phyloP scores from a whole-genome alignment of 805 yeast species.

The Peterozyma toletana region DNA sequence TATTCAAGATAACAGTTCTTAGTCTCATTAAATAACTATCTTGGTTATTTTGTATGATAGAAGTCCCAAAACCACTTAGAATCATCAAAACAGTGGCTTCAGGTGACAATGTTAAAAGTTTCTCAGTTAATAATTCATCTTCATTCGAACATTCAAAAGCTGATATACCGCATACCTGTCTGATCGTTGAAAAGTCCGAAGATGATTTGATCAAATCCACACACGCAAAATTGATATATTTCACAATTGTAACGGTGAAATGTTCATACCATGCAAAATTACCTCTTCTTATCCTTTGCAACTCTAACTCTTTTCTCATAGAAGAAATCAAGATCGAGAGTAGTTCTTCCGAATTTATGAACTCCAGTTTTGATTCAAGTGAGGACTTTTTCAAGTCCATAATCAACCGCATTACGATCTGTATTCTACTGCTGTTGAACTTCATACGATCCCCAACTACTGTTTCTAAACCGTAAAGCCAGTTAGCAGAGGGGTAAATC shows the following conservation, averaged over 20 bases:
- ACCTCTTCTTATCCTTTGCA: background rate
- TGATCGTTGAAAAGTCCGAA: constrained; percentile 2
- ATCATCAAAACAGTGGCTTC: background rate
- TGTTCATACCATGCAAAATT: constrained; percentile 5
- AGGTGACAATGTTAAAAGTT: background rate
- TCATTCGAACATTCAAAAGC: background rate
- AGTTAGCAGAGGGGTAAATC: background rate
- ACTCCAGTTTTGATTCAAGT: background rate
- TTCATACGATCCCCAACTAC: background rate
- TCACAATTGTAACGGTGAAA: constrained; percentile 5
- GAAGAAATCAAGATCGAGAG: constrained; percentile 1
- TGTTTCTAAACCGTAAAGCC: background rate
- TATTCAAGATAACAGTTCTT: no score
- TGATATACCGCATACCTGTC: constrained; percentile 1
- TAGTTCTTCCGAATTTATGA: background rate
- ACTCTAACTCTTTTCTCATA: constrained; percentile 2
- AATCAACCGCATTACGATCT: constrained; percentile 4
- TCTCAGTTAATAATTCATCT: background rate
- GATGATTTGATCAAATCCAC: constrained; percentile 3
- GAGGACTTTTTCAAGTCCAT: constrained; percentile 2
- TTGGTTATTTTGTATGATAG: background rate
- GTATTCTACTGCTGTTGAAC: constrained; percentile 2
- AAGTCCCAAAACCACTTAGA: background rate
- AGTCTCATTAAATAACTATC: background rate
- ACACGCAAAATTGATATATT: constrained; percentile 6